Evolutionary conservation across 257 asterid species (phyloP).

Genomic region (Solanum dulcamara): DNA sequence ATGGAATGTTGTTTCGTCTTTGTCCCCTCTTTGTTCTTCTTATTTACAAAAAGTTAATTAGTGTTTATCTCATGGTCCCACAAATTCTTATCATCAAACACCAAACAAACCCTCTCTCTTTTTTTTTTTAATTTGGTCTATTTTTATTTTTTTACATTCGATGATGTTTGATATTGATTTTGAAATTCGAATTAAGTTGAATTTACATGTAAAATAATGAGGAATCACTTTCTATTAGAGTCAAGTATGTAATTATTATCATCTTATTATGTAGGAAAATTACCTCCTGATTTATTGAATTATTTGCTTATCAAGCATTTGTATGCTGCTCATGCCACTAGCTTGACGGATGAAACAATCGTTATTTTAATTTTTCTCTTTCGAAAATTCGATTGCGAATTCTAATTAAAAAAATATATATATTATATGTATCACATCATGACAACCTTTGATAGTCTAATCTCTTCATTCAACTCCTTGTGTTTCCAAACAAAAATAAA

Average conservation of each 20-base stretch:
- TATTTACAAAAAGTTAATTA: not conserved
- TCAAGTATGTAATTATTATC: not conserved
- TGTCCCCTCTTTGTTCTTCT: slow-evolving; percentile 3
- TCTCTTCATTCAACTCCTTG: not conserved
- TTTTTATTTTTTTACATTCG: not conserved
- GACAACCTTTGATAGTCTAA: not conserved
- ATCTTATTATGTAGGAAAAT: no score
- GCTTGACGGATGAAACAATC: not conserved
- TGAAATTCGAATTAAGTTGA: not conserved
- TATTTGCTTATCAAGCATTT: not conserved
- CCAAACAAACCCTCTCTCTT: not conserved
- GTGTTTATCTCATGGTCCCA: slow-evolving; percentile 15
- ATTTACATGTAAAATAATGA: not conserved
- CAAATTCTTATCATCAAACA: not conserved
- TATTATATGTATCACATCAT: not conserved
- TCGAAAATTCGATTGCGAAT: not conserved
- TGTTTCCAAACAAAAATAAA: not conserved
- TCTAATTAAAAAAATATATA: not conserved
- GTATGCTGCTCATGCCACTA: not conserved
- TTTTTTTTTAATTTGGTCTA: not conserved
- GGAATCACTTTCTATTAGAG: not conserved
- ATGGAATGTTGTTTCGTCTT: slow-evolving; percentile 13
- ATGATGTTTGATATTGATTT: not conserved
- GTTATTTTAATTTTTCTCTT: not conserved
- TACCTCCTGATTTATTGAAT: not conserved